A percentile compares a stretch with the other conserved stretches of the same genome.
These are phyloP conservation scores for Themeda triandra DNA, from an alignment of 176 grass and related monocot species.

Conservation along the genomic window DNA sequence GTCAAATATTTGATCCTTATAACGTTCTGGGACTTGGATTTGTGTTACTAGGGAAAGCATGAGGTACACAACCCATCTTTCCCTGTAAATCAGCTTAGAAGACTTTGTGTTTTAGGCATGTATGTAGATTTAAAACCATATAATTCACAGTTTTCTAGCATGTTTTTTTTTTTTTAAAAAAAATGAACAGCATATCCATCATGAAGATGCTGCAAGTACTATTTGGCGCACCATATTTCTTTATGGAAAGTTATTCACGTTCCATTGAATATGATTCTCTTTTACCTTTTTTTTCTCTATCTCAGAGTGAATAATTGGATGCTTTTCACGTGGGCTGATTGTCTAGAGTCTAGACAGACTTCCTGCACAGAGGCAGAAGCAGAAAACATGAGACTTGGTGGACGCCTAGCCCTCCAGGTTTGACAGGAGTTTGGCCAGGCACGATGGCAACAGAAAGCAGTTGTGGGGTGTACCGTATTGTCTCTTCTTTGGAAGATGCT, in stretches of 20 bases:
- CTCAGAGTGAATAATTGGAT: slow-evolving; percentile 3
- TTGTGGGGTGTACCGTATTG: background rate
- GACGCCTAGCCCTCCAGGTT: background rate
- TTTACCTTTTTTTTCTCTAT: background rate
- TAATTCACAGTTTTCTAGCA: background rate
- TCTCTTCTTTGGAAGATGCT: slow-evolving; percentile 32
- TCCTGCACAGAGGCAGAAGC: background rate
- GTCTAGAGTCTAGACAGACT: background rate
- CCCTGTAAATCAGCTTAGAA: background rate
- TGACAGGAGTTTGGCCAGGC: slow-evolving; percentile 27
- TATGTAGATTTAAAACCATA: background rate
- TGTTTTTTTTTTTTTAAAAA: background rate
- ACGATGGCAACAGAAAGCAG: slow-evolving; percentile 3
- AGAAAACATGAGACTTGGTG: background rate
- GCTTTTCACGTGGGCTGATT: background rate
- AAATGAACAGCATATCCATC: background rate
- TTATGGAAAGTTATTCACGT: background rate
- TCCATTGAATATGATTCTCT: slow-evolving; percentile 4
- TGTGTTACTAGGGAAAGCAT: background rate
- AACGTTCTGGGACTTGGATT: background rate
- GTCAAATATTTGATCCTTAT: background rate
- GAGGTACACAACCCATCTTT: background rate
- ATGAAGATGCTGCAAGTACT: slow-evolving; percentile 10
- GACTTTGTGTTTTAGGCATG: background rate
- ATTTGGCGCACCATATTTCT: slow-evolving; percentile 6